Evolutionary conservation across 805 yeast species (phyloP).

Genomic region (Candida boleticola): DNA sequence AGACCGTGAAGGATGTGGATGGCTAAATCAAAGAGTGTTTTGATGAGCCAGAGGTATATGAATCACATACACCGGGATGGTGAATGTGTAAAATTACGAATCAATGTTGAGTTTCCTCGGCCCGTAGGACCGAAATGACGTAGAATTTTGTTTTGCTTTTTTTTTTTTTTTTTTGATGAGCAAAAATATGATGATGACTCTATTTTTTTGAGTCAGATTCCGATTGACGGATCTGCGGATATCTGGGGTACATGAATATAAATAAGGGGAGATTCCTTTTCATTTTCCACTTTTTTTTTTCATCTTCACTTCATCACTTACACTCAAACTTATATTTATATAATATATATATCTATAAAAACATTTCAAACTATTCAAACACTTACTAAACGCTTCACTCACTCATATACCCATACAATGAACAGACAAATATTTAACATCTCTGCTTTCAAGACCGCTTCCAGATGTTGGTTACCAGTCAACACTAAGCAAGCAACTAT

Average conservation of each 20-base stretch:
- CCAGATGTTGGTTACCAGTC: conserved; percentile 42
- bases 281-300: neutral
- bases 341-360: too few species aligned
- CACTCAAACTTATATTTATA: too few species aligned
- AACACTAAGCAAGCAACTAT: conserved; percentile 9
- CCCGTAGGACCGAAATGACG: neutral
- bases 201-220: conserved; percentile 1
- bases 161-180: neutral
- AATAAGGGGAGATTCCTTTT: neutral
- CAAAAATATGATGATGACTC: neutral
- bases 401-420: conserved; percentile 4
- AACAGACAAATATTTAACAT: conserved; percentile 30
- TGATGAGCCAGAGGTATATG: too few species aligned
- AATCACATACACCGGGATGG: too few species aligned
- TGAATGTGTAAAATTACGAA: too few species aligned
- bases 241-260: conserved; percentile 2
- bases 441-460: conserved; percentile 38
- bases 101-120: conserved; percentile 3
- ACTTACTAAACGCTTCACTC: neutral
- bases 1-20: too few species aligned
- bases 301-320: neutral
- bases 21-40: too few species aligned
- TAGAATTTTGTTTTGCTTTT: neutral
- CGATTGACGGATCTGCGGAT: conserved; percentile 2
- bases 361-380: too few species aligned